Percentiles rank a stretch among this genome's conserved stretches.
These are phyloP conservation scores for Knufia petricola DNA, from an alignment of 2,329 filamentous ascomycete genomes.

Conservation along the genomic window DNA sequence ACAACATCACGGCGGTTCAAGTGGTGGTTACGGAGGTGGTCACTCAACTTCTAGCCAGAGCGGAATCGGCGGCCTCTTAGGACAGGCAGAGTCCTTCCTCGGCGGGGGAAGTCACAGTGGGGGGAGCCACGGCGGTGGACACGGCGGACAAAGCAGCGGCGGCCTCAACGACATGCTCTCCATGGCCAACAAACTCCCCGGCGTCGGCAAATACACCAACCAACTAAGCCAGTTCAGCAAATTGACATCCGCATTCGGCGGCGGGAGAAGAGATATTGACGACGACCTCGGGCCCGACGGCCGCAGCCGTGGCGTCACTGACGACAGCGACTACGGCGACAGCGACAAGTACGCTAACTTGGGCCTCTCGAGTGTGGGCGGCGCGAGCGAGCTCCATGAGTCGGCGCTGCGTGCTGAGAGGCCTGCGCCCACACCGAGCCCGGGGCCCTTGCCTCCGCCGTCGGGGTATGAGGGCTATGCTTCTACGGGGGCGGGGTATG, in stretches of 20 bases:
- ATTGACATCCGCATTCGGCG: constrained; percentile 13
- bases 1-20: background rate
- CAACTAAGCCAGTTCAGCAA: constrained; percentile 21
- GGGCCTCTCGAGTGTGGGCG: background rate
- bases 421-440: constrained; percentile 1
- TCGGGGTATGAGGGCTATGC: constrained; percentile 7
- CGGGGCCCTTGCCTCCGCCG: constrained; percentile 1
- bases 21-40: constrained; percentile 4
- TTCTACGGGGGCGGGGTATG: background rate
- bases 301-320: background rate
- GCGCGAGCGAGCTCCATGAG: constrained; percentile 7
- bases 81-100: constrained; percentile 1
- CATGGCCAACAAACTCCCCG: constrained; percentile 21
- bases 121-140: background rate
- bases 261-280: constrained; percentile 11
- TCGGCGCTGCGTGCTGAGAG: background rate
- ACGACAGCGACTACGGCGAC: constrained; percentile 11
- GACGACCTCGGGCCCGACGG: constrained; percentile 9
- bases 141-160: constrained; percentile 12
- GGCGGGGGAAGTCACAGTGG: background rate
- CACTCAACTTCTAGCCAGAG: constrained; percentile 1
- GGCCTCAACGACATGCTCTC: constrained; percentile 18
- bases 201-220: constrained; percentile 14
- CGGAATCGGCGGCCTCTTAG: constrained; percentile 4
- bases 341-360: constrained; percentile 5